phyloP scores from a whole-genome alignment of 2,329 filamentous ascomycete species.

The Plenodomus biglobosus region DNA sequence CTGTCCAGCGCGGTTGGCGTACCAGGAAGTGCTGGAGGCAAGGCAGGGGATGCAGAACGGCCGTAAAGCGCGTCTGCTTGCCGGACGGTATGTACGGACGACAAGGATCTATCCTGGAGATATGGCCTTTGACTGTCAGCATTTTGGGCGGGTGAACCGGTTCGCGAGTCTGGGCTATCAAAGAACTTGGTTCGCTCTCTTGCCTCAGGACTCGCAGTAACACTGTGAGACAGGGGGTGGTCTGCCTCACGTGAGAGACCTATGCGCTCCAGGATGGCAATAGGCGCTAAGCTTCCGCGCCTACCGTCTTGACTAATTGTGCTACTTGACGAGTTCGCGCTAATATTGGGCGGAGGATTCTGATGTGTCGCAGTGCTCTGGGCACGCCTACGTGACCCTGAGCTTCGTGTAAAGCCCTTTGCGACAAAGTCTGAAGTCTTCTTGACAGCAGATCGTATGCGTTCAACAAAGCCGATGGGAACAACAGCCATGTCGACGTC shows the following conservation, averaged over 20 bases:
- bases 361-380: slow-evolving; percentile 57
- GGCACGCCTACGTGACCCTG: slow-evolving; percentile 55
- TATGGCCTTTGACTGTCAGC: slow-evolving; percentile 29
- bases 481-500: slow-evolving; percentile 91
- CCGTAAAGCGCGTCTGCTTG: slow-evolving; percentile 42
- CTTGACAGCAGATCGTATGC: slow-evolving; percentile 73
- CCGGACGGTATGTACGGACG: slow-evolving; percentile 51
- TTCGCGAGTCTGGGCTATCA: slow-evolving; percentile 42
- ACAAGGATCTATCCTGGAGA: slow-evolving; percentile 46
- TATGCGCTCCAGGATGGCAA: slow-evolving; percentile 58
- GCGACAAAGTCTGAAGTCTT: slow-evolving; percentile 29
- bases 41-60: slow-evolving; percentile 40
- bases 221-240: slow-evolving; percentile 74
- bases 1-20: slow-evolving; percentile 50
- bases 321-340: slow-evolving; percentile 56
- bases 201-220: slow-evolving; percentile 67
- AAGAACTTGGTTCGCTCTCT: slow-evolving; percentile 41
- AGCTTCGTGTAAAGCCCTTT: slow-evolving; percentile 34
- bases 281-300: slow-evolving; percentile 60
- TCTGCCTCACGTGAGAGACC: slow-evolving; percentile 58
- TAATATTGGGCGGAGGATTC: slow-evolving; percentile 58
- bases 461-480: slow-evolving; percentile 82
- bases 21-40: slow-evolving; percentile 49
- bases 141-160: slow-evolving; percentile 44
- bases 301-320: slow-evolving; percentile 58